These are phyloP conservation scores for Flaveria trinervia DNA, from an alignment of 129 eudicot genomes.

Conservation along the genomic window DNA sequence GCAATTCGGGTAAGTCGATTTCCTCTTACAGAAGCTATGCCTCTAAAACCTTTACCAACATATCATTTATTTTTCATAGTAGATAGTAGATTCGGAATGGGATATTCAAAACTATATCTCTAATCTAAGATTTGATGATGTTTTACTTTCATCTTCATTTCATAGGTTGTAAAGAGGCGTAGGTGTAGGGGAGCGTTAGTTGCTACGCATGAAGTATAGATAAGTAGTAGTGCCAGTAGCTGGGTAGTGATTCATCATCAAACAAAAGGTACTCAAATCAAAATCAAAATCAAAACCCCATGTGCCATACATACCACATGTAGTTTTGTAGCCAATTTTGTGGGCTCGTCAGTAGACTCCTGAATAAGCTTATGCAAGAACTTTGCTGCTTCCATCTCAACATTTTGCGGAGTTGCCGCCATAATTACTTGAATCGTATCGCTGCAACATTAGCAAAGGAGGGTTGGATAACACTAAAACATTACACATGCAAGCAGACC, in stretches of 20 bases:
- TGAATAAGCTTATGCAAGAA: slow-evolving; percentile 94
- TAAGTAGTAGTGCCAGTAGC: too few species aligned
- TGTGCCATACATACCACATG: slow-evolving; percentile 60
- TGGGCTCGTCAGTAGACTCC: slow-evolving; percentile 94
- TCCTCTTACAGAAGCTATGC: not conserved
- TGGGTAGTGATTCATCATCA: too few species aligned
- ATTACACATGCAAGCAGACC: not conserved
- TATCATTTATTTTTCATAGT: not conserved
- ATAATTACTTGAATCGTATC: slow-evolving; percentile 35
- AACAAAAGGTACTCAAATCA: not conserved
- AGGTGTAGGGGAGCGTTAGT: too few species aligned
- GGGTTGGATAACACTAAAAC: not conserved
- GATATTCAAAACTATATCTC: too few species aligned
- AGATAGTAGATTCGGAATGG: not conserved
- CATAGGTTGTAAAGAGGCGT: too few species aligned
- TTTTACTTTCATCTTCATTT: too few species aligned
- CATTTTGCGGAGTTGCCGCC: slow-evolving; percentile 80
- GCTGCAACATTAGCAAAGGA: slow-evolving; percentile 20
- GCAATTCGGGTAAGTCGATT: not conserved
- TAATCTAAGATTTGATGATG: too few species aligned
- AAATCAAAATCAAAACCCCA: slow-evolving; percentile 12
- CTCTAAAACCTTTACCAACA: not conserved
- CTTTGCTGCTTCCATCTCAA: slow-evolving; percentile 97
- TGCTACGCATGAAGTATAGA: too few species aligned
- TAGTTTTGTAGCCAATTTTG: slow-evolving; percentile 95